Percentiles rank a stretch among this genome's conserved stretches.
phyloP scores from a whole-genome alignment of 1,284 basidiomycete species.

The Golubevia pallescens region DNA sequence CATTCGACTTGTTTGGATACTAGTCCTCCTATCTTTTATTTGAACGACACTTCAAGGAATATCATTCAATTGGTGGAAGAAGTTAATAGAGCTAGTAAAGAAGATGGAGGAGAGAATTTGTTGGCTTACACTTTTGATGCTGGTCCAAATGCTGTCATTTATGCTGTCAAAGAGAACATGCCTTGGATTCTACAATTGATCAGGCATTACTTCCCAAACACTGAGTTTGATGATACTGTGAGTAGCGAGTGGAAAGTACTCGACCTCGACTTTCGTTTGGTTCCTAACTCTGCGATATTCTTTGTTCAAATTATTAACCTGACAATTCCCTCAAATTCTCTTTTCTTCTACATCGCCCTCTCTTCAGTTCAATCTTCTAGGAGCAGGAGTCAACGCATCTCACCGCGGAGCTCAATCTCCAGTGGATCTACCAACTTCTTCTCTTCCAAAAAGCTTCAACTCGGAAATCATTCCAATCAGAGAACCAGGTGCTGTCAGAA shows the following conservation, averaged over 20 bases:
- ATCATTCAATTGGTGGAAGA: slow-evolving; percentile 73
- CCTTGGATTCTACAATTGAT: slow-evolving; percentile 36
- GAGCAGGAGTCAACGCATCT: slow-evolving; percentile 40
- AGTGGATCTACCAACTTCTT: slow-evolving; percentile 18
- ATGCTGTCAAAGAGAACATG: slow-evolving; percentile 79
- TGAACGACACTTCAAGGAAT: slow-evolving; percentile 86
- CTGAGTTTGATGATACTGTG: slow-evolving; percentile 61
- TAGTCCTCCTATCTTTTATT: slow-evolving; percentile 81
- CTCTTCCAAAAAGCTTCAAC: slow-evolving; percentile 47
- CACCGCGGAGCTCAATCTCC: slow-evolving; percentile 43
- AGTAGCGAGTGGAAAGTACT: slow-evolving; percentile 12
- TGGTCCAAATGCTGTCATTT: slow-evolving; percentile 98
- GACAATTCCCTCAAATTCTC: background rate
- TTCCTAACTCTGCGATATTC: background rate
- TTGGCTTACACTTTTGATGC: slow-evolving; percentile 99
- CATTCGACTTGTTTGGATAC: slow-evolving; percentile 63
- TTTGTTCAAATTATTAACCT: background rate
- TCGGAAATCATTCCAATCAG: slow-evolving; percentile 52
- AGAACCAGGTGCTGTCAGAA: slow-evolving; percentile 48
- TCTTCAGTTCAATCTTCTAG: slow-evolving; percentile 44
- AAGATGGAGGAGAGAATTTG: slow-evolving; percentile 72
- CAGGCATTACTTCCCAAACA: slow-evolving; percentile 62
- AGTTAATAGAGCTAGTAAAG: slow-evolving; percentile 83
- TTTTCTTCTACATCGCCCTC: background rate
- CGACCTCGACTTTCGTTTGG: background rate